phyloP scores from a whole-genome alignment of 1,139 yeast genomes.

The Citeromyces siamensis region DNA sequence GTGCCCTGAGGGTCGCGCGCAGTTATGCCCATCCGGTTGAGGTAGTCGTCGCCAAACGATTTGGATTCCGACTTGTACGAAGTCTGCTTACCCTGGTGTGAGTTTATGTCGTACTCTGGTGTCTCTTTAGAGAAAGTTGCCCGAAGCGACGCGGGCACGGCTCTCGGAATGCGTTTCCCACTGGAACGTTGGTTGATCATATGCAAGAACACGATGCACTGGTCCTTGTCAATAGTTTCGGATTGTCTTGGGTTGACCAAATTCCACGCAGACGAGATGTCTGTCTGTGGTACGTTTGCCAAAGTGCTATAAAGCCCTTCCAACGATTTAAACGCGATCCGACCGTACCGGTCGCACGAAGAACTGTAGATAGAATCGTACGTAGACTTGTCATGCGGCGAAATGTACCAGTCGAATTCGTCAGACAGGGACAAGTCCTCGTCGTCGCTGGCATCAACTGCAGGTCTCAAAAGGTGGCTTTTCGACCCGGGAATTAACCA shows the following conservation, averaged over 20 bases:
- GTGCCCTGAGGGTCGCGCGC: conserved; percentile 14
- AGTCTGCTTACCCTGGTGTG: conserved; percentile 29
- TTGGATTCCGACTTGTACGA: conserved; percentile 16
- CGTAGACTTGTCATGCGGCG: conserved; percentile 70
- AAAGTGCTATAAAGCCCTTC: conserved; percentile 58
- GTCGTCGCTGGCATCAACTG: conserved; percentile 35
- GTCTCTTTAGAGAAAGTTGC: conserved; percentile 85
- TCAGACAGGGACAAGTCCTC: conserved; percentile 44
- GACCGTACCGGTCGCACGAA: conserved; percentile 72
- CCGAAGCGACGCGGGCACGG: conserved; percentile 87
- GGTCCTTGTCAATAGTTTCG: conserved; percentile 88
- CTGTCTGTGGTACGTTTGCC: conserved; percentile 66
- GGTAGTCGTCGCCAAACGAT: conserved; percentile 33
- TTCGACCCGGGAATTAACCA: conserved; percentile 92
- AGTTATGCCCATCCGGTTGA: conserved; percentile 27
- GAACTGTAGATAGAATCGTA: conserved; percentile 73
- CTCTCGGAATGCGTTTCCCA: conserved; percentile 80
- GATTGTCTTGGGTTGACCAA: conserved; percentile 82
- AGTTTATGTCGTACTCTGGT: conserved; percentile 61
- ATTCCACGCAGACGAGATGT: conserved; percentile 91
- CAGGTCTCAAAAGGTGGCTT: conserved; percentile 65
- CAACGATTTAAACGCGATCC: conserved; percentile 65
- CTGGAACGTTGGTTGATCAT: conserved; percentile 82
- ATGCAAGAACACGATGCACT: conserved; percentile 78
- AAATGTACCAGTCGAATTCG: conserved; percentile 92